A percentile compares a stretch with the other conserved stretches of the same genome.
These are phyloP conservation scores for Carnegiea gigantea DNA, from an alignment of 179 eudicot species.

Conservation along the genomic window DNA sequence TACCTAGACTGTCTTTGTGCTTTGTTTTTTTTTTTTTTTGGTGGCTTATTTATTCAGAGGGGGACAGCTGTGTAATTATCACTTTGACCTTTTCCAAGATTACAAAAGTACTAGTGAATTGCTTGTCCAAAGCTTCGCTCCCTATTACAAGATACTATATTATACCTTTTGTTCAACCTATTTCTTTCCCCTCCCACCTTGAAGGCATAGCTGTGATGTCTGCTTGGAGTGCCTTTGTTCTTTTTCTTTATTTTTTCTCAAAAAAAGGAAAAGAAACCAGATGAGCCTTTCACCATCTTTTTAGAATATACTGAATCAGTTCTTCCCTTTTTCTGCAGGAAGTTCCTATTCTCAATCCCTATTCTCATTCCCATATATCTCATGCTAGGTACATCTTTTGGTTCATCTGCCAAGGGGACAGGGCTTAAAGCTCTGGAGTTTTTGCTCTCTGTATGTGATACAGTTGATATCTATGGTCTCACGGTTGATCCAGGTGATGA, in stretches of 20 bases:
- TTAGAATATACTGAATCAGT: background rate
- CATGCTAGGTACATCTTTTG: constrained; percentile 95
- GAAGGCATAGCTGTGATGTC: no score
- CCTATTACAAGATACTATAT: no score
- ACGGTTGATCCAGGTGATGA: constrained; percentile 97
- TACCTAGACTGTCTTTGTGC: no score
- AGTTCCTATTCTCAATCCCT: constrained; percentile 84
- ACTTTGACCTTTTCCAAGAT: no score
- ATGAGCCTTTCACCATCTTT: background rate
- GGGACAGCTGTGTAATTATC: no score
- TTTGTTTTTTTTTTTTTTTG: no score
- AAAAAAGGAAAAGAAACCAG: background rate
- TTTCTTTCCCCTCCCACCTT: no score
- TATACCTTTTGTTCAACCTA: no score
- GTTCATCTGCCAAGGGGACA: constrained; percentile 98
- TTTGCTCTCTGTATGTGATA: constrained; percentile 89
- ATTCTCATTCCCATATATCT: constrained; percentile 87
- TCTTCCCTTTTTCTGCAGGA: constrained; percentile 51
- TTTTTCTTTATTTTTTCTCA: no score
- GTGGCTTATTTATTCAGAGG: no score
- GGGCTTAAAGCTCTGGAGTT: constrained; percentile 98
- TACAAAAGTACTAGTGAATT: no score
- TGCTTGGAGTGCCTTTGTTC: background rate
- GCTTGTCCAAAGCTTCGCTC: no score
- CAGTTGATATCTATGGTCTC: constrained; percentile 95